Evolutionary conservation across 371 early-diverging fungal species (phyloP).

Genomic region (Zychaea mexicana): DNA sequence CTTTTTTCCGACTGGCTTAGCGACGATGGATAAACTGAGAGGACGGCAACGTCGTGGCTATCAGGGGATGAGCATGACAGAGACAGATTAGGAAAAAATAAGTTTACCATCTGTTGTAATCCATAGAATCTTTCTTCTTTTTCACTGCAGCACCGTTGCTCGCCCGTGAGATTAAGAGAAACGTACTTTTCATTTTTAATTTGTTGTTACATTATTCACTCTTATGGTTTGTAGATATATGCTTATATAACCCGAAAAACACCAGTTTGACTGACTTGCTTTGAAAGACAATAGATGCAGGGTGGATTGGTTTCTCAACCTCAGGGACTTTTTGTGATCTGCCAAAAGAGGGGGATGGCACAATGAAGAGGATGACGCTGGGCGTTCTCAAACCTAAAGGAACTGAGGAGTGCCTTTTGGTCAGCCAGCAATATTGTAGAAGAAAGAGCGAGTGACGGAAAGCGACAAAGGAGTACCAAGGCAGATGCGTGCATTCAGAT

Average conservation of each 20-base stretch:
- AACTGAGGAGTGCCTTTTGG: too few relatives aligned
- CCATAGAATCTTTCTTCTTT: neutral
- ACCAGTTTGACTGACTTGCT: neutral
- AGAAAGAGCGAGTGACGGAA: neutral
- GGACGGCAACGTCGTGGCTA: constrained; percentile 33
- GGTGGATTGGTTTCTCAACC: too few relatives aligned
- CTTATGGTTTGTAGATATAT: neutral
- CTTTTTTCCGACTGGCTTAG: constrained; percentile 12
- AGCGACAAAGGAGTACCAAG: neutral
- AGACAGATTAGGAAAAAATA: constrained; percentile 15
- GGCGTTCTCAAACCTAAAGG: too few relatives aligned
- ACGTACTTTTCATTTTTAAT: too few relatives aligned
- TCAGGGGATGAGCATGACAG: constrained; percentile 47
- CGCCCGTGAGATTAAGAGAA: neutral
- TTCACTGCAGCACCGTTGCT: neutral
- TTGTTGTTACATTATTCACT: neutral
- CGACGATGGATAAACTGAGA: constrained; percentile 17
- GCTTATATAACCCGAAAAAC: neutral
- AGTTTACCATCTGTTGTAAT: neutral
- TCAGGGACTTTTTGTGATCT: neutral
- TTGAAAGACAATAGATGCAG: too few relatives aligned
- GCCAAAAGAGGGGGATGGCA: neutral
- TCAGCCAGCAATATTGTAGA: too few relatives aligned
- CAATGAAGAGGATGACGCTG: neutral
- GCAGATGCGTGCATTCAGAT: too few relatives aligned